A percentile compares a stretch with the other conserved stretches of the same genome.
Evolutionary conservation across 305 asterid species (phyloP).

Genomic region (Fraxinus dipetala): DNA sequence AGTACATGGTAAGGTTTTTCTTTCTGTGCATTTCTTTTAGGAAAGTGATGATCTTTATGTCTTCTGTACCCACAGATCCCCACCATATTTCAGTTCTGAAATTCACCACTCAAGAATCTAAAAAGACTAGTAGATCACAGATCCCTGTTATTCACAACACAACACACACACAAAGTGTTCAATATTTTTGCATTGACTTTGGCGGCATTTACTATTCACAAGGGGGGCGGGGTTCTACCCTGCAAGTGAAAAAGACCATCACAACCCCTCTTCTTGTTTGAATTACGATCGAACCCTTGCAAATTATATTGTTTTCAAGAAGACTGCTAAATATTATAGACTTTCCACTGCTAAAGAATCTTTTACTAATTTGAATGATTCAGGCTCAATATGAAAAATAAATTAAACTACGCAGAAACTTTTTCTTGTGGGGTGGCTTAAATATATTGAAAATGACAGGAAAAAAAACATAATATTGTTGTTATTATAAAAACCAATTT

Average conservation of each 20-base stretch:
- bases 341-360: not conserved
- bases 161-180: constrained; percentile 7
- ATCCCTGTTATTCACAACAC: constrained; percentile 16
- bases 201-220: not conserved
- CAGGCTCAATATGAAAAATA: not conserved
- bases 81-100: not conserved
- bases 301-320: constrained; percentile 8
- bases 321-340: not conserved
- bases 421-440: constrained; percentile 4
- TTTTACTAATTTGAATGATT: not conserved
- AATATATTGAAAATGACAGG: constrained; percentile 11
- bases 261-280: not conserved
- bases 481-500: constrained; percentile 1
- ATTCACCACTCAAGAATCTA: not conserved
- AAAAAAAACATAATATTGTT: constrained; percentile 22
- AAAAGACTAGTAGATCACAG: not conserved
- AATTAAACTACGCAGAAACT: not conserved
- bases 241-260: not conserved
- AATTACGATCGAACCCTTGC: not conserved
- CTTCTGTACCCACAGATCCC: constrained; percentile 20
- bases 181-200: constrained; percentile 4
- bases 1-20: constrained; percentile 30
- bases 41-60: constrained; percentile 16
- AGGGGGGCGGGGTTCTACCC: not conserved
- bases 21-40: constrained; percentile 38